Evolutionary conservation across 352 stramenopile genomes (phyloP).

Genomic region (Labyrinthula sp.): DNA sequence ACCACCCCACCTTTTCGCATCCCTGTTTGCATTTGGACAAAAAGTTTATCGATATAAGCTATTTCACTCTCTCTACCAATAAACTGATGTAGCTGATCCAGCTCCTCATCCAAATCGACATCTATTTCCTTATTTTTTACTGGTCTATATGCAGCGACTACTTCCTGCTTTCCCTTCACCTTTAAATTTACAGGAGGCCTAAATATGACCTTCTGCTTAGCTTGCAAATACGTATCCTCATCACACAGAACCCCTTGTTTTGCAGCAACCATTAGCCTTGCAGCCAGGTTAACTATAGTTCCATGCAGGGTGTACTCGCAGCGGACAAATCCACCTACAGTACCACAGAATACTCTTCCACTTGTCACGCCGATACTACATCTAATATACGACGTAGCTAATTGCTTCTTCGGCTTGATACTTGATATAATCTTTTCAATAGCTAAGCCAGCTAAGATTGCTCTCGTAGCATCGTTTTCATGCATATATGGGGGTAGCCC

Average conservation of each 20-base stretch:
- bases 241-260: constrained; percentile 24
- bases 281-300: constrained; percentile 71
- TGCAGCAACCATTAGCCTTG: constrained; percentile 64
- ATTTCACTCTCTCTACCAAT: constrained; percentile 8
- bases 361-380: constrained; percentile 58
- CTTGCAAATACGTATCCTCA: constrained; percentile 5
- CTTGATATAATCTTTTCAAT: constrained; percentile 38
- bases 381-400: constrained; percentile 1
- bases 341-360: constrained; percentile 61
- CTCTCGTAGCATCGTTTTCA: constrained; percentile 66
- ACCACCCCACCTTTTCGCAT: constrained; percentile 1
- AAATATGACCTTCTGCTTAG: constrained; percentile 7
- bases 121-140: constrained; percentile 1
- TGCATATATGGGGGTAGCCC: constrained; percentile 65
- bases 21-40: neutral
- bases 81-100: neutral
- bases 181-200: constrained; percentile 12
- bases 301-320: constrained; percentile 75
- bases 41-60: constrained; percentile 1
- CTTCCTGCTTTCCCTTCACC: constrained; percentile 24
- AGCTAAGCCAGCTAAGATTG: constrained; percentile 58
- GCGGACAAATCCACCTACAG: constrained; percentile 62
- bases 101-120: constrained; percentile 1
- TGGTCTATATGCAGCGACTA: constrained; percentile 14
- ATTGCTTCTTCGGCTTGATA: constrained; percentile 12